Percentiles rank a stretch among this genome's conserved stretches.
Conservation (phyloP, 306 rosid species). For the Leucaena leucocephala region DNA sequence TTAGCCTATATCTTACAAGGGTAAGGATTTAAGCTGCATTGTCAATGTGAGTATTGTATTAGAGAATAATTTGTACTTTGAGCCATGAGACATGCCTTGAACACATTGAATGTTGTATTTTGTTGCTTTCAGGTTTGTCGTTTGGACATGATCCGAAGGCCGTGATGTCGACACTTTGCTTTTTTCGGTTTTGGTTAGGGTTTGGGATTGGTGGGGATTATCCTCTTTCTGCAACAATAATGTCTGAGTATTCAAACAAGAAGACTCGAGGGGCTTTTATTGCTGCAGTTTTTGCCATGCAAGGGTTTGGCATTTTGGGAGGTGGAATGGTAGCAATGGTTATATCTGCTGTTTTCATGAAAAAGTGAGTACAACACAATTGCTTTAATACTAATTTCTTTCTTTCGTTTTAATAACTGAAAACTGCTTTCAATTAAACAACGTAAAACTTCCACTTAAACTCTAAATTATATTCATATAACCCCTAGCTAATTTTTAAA, state of each 20-base stretch:
- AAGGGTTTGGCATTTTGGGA: neutral
- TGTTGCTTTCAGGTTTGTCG: neutral
- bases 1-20: no score
- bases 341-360: neutral
- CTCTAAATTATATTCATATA: no score
- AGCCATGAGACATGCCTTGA: neutral
- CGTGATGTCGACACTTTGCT: neutral
- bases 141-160: neutral
- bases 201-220: neutral
- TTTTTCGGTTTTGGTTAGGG: neutral
- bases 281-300: slow-evolving; percentile 17
- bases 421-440: neutral
- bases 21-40: no score
- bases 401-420: neutral
- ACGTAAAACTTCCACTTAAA: neutral
- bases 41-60: no score
- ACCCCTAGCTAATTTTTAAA: neutral
- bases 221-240: neutral
- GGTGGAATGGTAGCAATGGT: neutral
- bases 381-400: neutral
- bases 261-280: slow-evolving; percentile 8
- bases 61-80: neutral
- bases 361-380: neutral
- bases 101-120: neutral
- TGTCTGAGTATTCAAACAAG: slow-evolving; percentile 8